These are phyloP conservation scores for Pythium aquatile DNA, from an alignment of 352 stramenopile genomes.

Conservation along the genomic window DNA sequence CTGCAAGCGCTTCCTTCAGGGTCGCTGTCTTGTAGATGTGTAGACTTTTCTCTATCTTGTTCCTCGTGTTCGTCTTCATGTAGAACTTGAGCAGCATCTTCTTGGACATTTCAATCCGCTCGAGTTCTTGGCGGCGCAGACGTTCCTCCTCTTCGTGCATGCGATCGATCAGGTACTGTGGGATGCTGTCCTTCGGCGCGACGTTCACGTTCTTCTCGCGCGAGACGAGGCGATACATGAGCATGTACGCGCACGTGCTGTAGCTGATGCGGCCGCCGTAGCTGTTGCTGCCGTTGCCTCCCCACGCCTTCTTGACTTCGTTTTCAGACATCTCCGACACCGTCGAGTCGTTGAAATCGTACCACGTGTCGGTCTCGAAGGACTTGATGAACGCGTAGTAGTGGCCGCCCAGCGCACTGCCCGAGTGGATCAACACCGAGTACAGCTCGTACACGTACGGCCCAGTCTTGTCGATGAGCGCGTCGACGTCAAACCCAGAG, in stretches of 20 bases:
- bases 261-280: constrained; percentile 39
- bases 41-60: constrained; percentile 69
- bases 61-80: constrained; percentile 63
- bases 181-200: constrained; percentile 59
- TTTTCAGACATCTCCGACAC: constrained; percentile 76
- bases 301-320: constrained; percentile 76
- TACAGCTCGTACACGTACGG: constrained; percentile 91
- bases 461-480: constrained; percentile 58
- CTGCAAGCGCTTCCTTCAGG: constrained; percentile 46
- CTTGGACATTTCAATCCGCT: constrained; percentile 70
- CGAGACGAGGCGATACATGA: constrained; percentile 86
- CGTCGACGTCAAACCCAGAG: constrained; percentile 57
- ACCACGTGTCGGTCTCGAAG: constrained; percentile 79
- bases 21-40: constrained; percentile 77
- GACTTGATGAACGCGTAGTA: constrained; percentile 95
- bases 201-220: constrained; percentile 63
- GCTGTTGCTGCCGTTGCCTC: constrained; percentile 43
- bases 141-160: constrained; percentile 71
- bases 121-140: constrained; percentile 48
- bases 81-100: constrained; percentile 80
- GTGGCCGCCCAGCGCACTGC: constrained; percentile 90
- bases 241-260: constrained; percentile 90
- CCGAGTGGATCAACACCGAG: constrained; percentile 91
- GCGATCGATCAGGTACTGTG: constrained; percentile 61
- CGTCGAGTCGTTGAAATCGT: constrained; percentile 87